Conservation (phyloP, 352 stramenopile species). For the Peronospora belbahrii region DNA sequence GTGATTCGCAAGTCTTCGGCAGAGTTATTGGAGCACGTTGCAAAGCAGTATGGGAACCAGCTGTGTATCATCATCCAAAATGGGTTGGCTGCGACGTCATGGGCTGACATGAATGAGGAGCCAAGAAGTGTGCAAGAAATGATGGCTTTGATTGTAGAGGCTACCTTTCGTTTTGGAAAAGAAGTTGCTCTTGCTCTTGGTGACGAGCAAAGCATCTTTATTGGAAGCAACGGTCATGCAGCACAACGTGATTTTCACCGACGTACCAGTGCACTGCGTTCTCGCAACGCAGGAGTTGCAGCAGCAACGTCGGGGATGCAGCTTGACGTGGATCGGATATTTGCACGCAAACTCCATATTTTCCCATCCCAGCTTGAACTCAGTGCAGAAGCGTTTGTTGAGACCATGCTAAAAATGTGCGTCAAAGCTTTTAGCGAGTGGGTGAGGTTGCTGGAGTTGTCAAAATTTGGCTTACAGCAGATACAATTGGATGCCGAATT, state of each 20-base stretch:
- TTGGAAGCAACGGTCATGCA: constrained; percentile 36
- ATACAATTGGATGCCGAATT: constrained; percentile 79
- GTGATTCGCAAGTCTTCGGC: constrained; percentile 52
- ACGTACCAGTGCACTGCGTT: constrained; percentile 45
- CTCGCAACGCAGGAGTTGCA: constrained; percentile 33
- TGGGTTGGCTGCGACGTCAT: constrained; percentile 39
- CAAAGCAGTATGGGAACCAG: constrained; percentile 51
- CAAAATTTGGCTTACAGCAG: constrained; percentile 65
- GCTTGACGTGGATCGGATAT: constrained; percentile 78
- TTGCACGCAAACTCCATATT: constrained; percentile 65
- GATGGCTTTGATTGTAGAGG: constrained; percentile 49
- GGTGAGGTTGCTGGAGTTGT: constrained; percentile 51
- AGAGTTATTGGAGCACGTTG: constrained; percentile 55
- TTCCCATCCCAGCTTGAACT: constrained; percentile 44
- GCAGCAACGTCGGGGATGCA: constrained; percentile 43
- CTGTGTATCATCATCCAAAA: constrained; percentile 38
- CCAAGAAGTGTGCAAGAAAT: constrained; percentile 63
- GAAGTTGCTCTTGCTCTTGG: constrained; percentile 54
- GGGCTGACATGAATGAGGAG: constrained; percentile 53
- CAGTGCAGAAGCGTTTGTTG: constrained; percentile 55
- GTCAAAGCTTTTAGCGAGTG: constrained; percentile 73
- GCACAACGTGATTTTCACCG: constrained; percentile 58
- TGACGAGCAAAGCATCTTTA: constrained; percentile 49
- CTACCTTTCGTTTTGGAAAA: constrained; percentile 46
- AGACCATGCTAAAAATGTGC: constrained; percentile 66